Percentiles rank a stretch among this genome's conserved stretches.
phyloP scores from a whole-genome alignment of 192 early-diverging fungal species.

The Gigaspora rosea region DNA sequence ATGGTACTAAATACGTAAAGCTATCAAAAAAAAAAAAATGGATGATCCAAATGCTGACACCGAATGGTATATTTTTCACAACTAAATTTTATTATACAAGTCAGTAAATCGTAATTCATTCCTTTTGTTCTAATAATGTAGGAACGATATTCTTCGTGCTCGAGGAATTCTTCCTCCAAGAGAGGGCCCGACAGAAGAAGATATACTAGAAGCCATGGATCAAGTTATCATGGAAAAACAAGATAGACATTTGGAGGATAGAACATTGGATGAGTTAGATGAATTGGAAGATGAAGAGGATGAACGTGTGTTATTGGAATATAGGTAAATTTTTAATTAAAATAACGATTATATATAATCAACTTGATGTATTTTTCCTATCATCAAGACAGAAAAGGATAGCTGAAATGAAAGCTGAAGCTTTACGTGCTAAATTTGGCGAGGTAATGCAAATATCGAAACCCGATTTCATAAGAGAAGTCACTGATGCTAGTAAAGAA shows the following conservation, averaged over 20 bases:
- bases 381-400: slow-evolving; percentile 68
- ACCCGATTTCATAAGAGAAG: slow-evolving; percentile 87
- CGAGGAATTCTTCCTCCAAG: slow-evolving; percentile 89
- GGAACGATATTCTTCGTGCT: slow-evolving; percentile 94
- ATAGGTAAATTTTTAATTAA: slow-evolving; percentile 47
- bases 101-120: no score
- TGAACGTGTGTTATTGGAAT: slow-evolving; percentile 77
- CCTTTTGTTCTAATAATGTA: neutral
- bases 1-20: no score
- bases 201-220: slow-evolving; percentile 73
- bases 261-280: slow-evolving; percentile 79
- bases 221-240: slow-evolving; percentile 62
- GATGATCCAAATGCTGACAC: no score
- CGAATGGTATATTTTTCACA: no score
- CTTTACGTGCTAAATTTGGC: slow-evolving; percentile 80
- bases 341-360: slow-evolving; percentile 14
- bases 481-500: slow-evolving; percentile 88
- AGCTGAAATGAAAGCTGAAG: slow-evolving; percentile 78
- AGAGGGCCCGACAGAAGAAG: slow-evolving; percentile 69
- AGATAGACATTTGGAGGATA: slow-evolving; percentile 66
- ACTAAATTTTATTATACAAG: no score
- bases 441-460: slow-evolving; percentile 85
- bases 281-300: slow-evolving; percentile 94
- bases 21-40: no score
- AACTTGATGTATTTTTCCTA: neutral